Base-by-base conservation (phyloP, 2,329 filamentous ascomycete species). In the Ophiostoma ips region DNA sequence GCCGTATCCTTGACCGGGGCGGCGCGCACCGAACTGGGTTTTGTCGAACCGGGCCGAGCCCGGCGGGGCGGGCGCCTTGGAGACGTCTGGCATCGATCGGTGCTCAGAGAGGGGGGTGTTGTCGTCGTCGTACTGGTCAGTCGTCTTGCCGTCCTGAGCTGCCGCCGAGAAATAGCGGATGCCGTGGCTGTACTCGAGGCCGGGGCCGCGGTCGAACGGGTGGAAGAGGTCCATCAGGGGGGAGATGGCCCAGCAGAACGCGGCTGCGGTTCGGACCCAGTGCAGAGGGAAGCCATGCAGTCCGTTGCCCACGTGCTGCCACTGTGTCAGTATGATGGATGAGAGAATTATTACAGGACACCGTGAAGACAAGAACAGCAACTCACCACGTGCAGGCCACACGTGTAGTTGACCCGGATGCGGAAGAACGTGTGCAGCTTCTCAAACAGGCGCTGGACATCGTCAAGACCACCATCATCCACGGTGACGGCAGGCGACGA, bases 361-460 rank as follows among this genome's bases (percentile, higher is more conserved):
- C n/a, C n/a, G n/a, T n/a, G 13, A 15, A 46, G 15, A 10, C 6
- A 2, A 28, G 10, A 13, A 19, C 8, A 15, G n/a, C 3, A n/a
- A 47, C 50, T 33, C n/a, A 52, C 50, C 5, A 52, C 50, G n/a
- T 52, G 50, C 13, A 52, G 30, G 3, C 41, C 46, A 7, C 48
- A 52, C 15, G 33, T 52, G 12, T 5, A 21, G 24, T 52, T 52
- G 4, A 36, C 37, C 12, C 35, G 33, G n/a, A 52, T 40, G 12
- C 30, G 35, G 18, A 50, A 50, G 13, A 21, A 41, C 1, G 13
- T n/a, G 8, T 46, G 30, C 2, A 52, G 28, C 8, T 28, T 15
- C 6, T 31, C 15, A 18, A 52, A 44, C 2, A 40, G 18, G 1
- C 16, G 12, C 15, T 47, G 30, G 5, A 51, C 33, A 8, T 31